phyloP scores from a whole-genome alignment of 1,284 basidiomycete genomes.

The Malassezia sympodialis region DNA sequence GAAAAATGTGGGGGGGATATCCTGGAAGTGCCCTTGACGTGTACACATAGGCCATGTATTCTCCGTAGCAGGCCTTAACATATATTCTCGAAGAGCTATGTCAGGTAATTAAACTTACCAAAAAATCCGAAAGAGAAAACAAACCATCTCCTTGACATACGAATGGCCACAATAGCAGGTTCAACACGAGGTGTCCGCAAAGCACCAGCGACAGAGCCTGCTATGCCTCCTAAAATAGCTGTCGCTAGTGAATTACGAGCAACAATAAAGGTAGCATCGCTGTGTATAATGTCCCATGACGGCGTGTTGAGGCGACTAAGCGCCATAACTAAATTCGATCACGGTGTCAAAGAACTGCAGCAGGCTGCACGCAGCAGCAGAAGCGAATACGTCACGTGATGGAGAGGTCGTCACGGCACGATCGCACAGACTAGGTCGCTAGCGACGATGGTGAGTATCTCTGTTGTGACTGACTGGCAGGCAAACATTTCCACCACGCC shows the following conservation, averaged over 20 bases:
- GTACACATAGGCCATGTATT: not conserved
- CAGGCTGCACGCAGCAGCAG: not conserved
- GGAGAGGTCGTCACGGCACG: not conserved
- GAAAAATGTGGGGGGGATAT: slow-evolving; percentile 2
- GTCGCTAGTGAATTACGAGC: not conserved
- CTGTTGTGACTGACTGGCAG: slow-evolving; percentile 6
- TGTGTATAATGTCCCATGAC: not conserved
- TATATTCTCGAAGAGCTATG: slow-evolving; percentile 8
- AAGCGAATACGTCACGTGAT: not conserved
- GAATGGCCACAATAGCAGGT: not conserved
- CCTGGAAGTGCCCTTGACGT: not conserved
- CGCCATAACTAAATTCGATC: not conserved
- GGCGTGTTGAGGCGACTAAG: not conserved
- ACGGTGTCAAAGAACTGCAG: not conserved
- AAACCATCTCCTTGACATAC: slow-evolving; percentile 5
- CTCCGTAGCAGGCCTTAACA: not conserved
- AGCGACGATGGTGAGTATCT: slow-evolving; percentile 11
- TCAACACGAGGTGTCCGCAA: not conserved
- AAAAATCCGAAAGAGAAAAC: slow-evolving; percentile 15
- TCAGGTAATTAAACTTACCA: slow-evolving; percentile 1
- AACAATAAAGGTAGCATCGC: slow-evolving; percentile 1
- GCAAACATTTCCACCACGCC: slow-evolving; percentile 38
- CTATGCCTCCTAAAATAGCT: not conserved
- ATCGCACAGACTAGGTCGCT: not conserved
- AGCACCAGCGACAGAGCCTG: not conserved